Evolutionary conservation across 441 rosid genomes (phyloP), one percentile per base, ranked within the genome.

Genomic region (Erodium texanum): DNA sequence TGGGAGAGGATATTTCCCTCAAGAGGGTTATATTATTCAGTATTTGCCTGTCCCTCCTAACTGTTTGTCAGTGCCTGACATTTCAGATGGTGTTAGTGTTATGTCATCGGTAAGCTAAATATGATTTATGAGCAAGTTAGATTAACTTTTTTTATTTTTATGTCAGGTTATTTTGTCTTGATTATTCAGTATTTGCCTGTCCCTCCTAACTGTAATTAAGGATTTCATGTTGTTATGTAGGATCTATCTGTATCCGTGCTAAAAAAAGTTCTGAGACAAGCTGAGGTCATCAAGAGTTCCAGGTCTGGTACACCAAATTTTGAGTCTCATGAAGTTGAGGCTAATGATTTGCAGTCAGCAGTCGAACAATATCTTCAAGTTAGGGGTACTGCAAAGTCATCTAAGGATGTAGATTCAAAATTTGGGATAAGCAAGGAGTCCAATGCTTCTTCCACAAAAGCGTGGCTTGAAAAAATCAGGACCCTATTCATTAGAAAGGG

Each of bases 41-140:
- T 83, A 78, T 77, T 78, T 95, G 72, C 98, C 99, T n/a, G 98
- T 95, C 72, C 98, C 98, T 27, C 98, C 99, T 5, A 95, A 95
- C 70, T 95, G 98, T 79, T 74, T 95, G 76, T 86, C 97, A 9
- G 90, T 90, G 66, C 99, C 98, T 20, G 99, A 90, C 22, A 66
- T 83, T 72, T 90, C 98, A 10, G 98, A 95, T 78, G 98, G 96
- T 70, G 77, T 70, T 62, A 95, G 78, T 58, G 71, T 88, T 73
- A 90, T 95, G 95, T 87, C 99, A n/a, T 84, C 89, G 75, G 99
- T 92, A 84, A 83, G 97, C 43, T 22, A 71, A 27, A 77, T 54
- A 56, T 23, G 22, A 18, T 27, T 58, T 62, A 34, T 70, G 59
- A 19, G 48, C 27, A 34, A 75, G 73, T 75, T 43, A 50, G 54